Conservation (phyloP, 2,329 filamentous ascomycete species). For the Nemania diffusa region DNA sequence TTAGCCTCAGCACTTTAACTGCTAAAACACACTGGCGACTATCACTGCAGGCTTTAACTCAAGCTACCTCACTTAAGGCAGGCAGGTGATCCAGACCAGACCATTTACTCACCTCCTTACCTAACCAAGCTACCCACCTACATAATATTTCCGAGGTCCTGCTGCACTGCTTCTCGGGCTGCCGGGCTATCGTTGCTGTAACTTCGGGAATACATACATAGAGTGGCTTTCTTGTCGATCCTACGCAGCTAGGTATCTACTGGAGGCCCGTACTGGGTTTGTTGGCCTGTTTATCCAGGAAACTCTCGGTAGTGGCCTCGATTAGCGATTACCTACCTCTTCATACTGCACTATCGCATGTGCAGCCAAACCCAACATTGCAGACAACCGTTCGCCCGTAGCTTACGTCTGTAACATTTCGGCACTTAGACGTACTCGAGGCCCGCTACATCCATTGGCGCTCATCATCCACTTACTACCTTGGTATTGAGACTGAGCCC, state of each 20-base stretch:
- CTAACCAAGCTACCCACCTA: background rate
- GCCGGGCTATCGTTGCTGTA: conserved; percentile 19
- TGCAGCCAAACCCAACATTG: background rate
- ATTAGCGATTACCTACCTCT: background rate
- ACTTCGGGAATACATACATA: conserved; percentile 23
- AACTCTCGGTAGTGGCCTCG: conserved; percentile 14
- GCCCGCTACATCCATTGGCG: background rate
- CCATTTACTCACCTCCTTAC: background rate
- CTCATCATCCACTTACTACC: background rate
- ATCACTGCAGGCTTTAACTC: background rate
- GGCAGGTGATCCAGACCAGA: background rate
- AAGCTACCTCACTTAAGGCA: background rate
- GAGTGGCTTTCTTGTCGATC: conserved; percentile 26
- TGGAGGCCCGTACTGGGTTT: conserved; percentile 19
- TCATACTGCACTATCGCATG: background rate
- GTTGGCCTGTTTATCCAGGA: background rate
- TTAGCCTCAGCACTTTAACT: conserved; percentile 20
- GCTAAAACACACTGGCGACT: background rate
- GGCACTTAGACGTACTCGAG: background rate
- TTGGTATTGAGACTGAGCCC: background rate
- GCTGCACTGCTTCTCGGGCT: conserved; percentile 22
- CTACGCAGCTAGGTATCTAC: too few relatives aligned
- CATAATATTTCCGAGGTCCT: conserved; percentile 21
- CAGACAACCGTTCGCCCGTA: background rate
- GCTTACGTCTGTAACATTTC: background rate